A percentile compares a stretch with the other conserved stretches of the same genome.
phyloP scores from a whole-genome alignment of 805 yeast genomes.

The Phaffomyces thermotolerans region DNA sequence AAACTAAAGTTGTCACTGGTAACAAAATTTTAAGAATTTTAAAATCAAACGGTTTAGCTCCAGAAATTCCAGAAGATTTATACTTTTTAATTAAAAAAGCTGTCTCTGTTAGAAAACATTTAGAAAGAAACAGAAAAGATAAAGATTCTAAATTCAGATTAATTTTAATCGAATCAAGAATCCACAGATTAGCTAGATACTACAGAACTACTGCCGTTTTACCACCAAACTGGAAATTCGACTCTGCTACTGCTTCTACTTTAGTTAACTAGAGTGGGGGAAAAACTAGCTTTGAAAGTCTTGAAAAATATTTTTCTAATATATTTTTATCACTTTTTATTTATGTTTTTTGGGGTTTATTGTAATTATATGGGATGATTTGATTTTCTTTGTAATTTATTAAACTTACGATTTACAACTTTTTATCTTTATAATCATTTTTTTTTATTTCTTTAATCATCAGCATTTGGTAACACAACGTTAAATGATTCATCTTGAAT shows the following conservation, averaged over 20 bases:
- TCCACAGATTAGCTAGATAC: conserved; percentile 99
- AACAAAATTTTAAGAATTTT: conserved; percentile 99
- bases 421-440: too few species aligned
- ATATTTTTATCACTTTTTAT: conserved; percentile 3
- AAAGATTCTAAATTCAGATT: conserved; percentile 99
- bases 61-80: conserved; percentile 99
- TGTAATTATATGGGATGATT: conserved; percentile 3
- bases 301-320: conserved; percentile 1
- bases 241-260: conserved; percentile 99
- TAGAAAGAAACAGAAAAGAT: conserved; percentile 99
- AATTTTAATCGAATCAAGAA: conserved; percentile 99
- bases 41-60: conserved; percentile 99
- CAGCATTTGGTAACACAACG: conserved; percentile 12
- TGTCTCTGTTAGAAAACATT: conserved; percentile 99
- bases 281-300: background rate
- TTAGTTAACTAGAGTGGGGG: conserved; percentile 73
- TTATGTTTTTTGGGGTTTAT: conserved; percentile 1
- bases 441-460: conserved; percentile 6
- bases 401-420: background rate
- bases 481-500: conserved; percentile 15
- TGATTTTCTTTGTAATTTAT: background rate
- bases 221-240: conserved; percentile 99
- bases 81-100: conserved; percentile 99
- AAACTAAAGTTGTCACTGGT: conserved; percentile 95
- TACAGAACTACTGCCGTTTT: conserved; percentile 99